These are phyloP conservation scores for Monosporascus sp. DNA, from an alignment of 2,329 filamentous ascomycete species.

Conservation along the genomic window DNA sequence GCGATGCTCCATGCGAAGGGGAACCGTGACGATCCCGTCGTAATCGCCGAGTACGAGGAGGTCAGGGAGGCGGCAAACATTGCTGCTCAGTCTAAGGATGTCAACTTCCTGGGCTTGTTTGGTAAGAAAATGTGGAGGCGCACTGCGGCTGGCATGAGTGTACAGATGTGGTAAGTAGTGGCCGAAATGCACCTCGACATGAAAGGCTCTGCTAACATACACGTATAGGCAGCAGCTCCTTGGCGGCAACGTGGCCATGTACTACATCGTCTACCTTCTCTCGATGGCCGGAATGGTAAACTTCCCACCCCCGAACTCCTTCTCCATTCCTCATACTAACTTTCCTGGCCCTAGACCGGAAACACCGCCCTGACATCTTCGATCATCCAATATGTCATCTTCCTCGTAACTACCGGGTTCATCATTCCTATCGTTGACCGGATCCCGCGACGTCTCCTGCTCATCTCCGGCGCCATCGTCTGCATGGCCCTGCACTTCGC, in stretches of 20 bases:
- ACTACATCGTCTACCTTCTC: constrained; percentile 60
- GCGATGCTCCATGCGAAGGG: constrained; percentile 9
- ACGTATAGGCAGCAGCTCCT: constrained; percentile 43
- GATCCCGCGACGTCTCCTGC: constrained; percentile 41
- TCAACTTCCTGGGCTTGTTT: constrained; percentile 39
- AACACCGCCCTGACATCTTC: constrained; percentile 39
- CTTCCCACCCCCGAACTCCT: neutral
- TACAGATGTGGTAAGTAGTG: constrained; percentile 39
- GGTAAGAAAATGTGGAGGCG: constrained; percentile 43
- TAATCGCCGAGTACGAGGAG: constrained; percentile 37
- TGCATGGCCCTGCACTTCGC: constrained; percentile 43
- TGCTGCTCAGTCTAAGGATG: constrained; percentile 30
- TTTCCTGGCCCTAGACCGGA: constrained; percentile 9
- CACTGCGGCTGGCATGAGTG: constrained; percentile 45
- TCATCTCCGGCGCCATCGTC: constrained; percentile 39
- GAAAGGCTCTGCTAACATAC: neutral
- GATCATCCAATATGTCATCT: constrained; percentile 51
- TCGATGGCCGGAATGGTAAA: constrained; percentile 49
- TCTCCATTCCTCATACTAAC: neutral
- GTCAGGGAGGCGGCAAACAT: constrained; percentile 31
- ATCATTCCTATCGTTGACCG: constrained; percentile 46
- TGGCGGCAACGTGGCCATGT: constrained; percentile 53
- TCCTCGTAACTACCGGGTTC: constrained; percentile 45
- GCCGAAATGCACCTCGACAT: neutral
- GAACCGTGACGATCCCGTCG: constrained; percentile 33